A percentile compares a stretch with the other conserved stretches of the same genome.
These are phyloP conservation scores for Exophiala viscosa DNA, from an alignment of 2,329 filamentous ascomycete genomes.

Conservation along the genomic window DNA sequence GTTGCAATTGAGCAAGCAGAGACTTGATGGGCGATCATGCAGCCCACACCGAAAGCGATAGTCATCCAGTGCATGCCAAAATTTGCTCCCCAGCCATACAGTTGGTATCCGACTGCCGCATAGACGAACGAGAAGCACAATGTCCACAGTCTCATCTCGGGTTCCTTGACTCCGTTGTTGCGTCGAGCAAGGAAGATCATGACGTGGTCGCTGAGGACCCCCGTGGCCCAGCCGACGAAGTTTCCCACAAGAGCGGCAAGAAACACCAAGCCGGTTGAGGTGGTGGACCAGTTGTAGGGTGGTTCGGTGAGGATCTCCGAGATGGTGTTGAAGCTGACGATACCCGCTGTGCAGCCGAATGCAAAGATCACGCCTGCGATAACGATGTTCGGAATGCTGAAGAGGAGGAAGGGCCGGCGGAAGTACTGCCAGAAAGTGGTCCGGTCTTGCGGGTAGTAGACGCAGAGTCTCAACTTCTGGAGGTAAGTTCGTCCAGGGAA, in stretches of 20 bases:
- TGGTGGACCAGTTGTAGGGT: slow-evolving; percentile 32
- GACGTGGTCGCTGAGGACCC: slow-evolving; percentile 27
- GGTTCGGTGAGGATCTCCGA: slow-evolving; percentile 30
- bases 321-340: slow-evolving; percentile 37
- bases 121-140: slow-evolving; percentile 33
- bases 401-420: slow-evolving; percentile 39
- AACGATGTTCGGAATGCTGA: slow-evolving; percentile 39
- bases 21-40: slow-evolving; percentile 42
- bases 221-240: slow-evolving; percentile 24
- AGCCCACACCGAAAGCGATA: slow-evolving; percentile 36
- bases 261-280: slow-evolving; percentile 31
- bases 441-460: slow-evolving; percentile 31
- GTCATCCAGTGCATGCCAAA: slow-evolving; percentile 31
- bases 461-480: slow-evolving; percentile 27
- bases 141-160: slow-evolving; percentile 29
- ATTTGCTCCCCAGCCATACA: slow-evolving; percentile 13
- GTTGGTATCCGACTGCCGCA: slow-evolving; percentile 9
- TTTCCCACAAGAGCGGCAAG: slow-evolving; percentile 31
- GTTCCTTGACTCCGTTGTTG: slow-evolving; percentile 28
- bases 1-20: slow-evolving; percentile 39
- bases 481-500: slow-evolving; percentile 29
- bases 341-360: slow-evolving; percentile 40
- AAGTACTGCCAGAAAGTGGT: slow-evolving; percentile 40
- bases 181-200: slow-evolving; percentile 25
- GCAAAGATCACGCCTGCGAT: slow-evolving; percentile 40